Conservation (phyloP, 2,329 filamentous ascomycete genomes). For the Xylaria digitata region DNA sequence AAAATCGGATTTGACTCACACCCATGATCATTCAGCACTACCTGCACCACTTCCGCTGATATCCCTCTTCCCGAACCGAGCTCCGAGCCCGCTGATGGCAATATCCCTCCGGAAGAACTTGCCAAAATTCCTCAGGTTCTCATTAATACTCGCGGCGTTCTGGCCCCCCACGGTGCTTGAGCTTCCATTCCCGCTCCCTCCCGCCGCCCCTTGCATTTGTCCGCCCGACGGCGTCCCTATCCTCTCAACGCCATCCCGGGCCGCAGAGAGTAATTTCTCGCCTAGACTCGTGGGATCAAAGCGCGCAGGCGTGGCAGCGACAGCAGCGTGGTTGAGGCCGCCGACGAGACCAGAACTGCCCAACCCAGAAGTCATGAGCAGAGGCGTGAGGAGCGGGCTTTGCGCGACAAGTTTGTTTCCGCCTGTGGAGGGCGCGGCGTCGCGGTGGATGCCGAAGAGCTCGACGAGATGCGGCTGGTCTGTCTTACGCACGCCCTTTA, state of each 20-base stretch:
- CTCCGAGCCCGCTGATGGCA: constrained; percentile 71
- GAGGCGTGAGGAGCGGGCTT: constrained; percentile 76
- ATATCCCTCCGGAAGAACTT: constrained; percentile 95
- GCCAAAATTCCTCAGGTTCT: constrained; percentile 94
- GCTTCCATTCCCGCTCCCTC: background rate
- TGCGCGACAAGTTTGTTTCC: constrained; percentile 77
- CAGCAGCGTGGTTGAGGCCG: constrained; percentile 53
- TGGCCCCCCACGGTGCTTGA: constrained; percentile 17
- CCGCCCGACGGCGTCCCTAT: constrained; percentile 69
- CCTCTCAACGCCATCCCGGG: constrained; percentile 82
- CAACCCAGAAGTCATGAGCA: constrained; percentile 62
- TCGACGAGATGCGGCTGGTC: constrained; percentile 88
- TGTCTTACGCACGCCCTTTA: constrained; percentile 89
- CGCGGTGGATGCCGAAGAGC: constrained; percentile 83
- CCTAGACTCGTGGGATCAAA: constrained; percentile 88
- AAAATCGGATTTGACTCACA: background rate
- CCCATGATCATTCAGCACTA: constrained; percentile 10
- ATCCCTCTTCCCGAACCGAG: constrained; percentile 75
- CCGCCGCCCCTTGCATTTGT: constrained; percentile 51
- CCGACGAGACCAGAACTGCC: constrained; percentile 56
- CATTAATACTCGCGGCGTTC: constrained; percentile 79
- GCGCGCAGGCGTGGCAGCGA: constrained; percentile 52
- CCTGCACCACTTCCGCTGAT: constrained; percentile 49
- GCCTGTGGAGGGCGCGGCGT: constrained; percentile 68
- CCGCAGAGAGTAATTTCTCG: constrained; percentile 87